Base-by-base conservation (phyloP, 495 filamentous ascomycete genomes). In the Aspergillus panamensis region DNA sequence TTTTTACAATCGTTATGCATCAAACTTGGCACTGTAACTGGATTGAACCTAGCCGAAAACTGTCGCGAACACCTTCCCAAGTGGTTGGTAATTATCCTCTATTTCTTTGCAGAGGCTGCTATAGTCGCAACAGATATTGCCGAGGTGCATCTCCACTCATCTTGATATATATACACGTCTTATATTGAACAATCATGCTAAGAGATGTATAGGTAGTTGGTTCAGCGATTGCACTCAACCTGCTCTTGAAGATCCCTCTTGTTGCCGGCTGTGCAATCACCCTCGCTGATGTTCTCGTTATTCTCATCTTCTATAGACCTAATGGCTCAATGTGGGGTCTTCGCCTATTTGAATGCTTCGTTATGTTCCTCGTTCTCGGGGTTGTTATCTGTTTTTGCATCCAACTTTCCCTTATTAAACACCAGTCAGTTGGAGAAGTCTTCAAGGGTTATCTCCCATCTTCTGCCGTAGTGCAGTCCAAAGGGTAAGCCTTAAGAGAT, bases 331-430 rank as follows among this genome's bases (percentile, higher is more conserved):
- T 95, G 82, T 78, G 73, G 62, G 86, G 88, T 0, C 70, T 95
- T 13, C 82, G 91, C 39, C 62, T 81, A 8, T 96, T 96, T 65
- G 92, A 96, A 71, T 78, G 82, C 62, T 91, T 91, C 61, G 90
- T 96, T 55, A 85, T 87, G 76, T 69, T 78, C 3, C 70, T 96
- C 6, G 92, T 96, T 3, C 68, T 96, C 29, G 90, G 86, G 7
- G 92, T 96, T 0, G 91, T 92, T 14, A 70, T 92, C n/a, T 95
- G 91, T 73, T 96, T 96, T 68, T 91, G 89, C 67, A 88, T 95
- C 57, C 88, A 96, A 67, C 84, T 96, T 20, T 89, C 88, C 5
- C 77, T 90, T 57, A 90, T 96, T 66, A 74, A 82, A 51, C 70
- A 82, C 57, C 86, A 87, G 29, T 80, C 80, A 3, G 76, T 89